Percentiles rank a stretch among this genome's conserved stretches.
phyloP scores from a whole-genome alignment of 192 early-diverging fungal species.

The Coemansia reversa region DNA sequence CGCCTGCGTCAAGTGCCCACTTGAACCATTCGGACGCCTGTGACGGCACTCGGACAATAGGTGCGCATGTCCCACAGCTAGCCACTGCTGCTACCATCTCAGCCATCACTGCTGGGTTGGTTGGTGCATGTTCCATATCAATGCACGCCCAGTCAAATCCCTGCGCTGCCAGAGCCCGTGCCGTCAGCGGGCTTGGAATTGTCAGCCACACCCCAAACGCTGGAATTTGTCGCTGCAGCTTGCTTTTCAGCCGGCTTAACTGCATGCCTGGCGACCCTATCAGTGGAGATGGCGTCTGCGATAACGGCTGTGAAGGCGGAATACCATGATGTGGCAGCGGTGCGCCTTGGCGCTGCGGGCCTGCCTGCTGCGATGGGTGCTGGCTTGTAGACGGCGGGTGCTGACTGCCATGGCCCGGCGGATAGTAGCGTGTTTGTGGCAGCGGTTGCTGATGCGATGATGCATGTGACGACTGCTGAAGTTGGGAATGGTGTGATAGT shows the following conservation, averaged over 20 bases:
- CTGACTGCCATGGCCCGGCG: conserved; percentile 16
- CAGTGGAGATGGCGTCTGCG: conserved; percentile 21
- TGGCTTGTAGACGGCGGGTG: not conserved
- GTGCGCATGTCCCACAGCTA: conserved; percentile 49
- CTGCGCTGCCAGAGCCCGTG: conserved; percentile 45
- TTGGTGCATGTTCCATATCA: conserved; percentile 54
- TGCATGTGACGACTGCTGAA: conserved; percentile 4
- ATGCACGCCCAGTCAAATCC: conserved; percentile 57
- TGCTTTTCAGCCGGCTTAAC: conserved; percentile 30
- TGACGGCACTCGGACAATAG: conserved; percentile 53
- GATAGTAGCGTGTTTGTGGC: conserved; percentile 31
- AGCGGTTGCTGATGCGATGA: conserved; percentile 11
- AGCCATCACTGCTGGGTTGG: conserved; percentile 50
- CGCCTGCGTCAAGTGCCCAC: conserved; percentile 55
- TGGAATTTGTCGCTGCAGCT: conserved; percentile 38
- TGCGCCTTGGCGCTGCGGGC: conserved; percentile 18
- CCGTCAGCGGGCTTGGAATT: conserved; percentile 49
- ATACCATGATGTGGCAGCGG: not conserved
- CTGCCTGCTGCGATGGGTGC: conserved; percentile 1
- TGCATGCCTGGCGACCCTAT: conserved; percentile 4
- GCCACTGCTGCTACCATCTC: conserved; percentile 55
- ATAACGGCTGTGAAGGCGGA: conserved; percentile 14
- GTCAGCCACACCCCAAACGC: conserved; percentile 52
- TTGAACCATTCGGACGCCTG: conserved; percentile 52
- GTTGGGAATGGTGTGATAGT: not conserved